phyloP scores from a whole-genome alignment of 805 yeast species.

The Wickerhamiella dianesei region DNA sequence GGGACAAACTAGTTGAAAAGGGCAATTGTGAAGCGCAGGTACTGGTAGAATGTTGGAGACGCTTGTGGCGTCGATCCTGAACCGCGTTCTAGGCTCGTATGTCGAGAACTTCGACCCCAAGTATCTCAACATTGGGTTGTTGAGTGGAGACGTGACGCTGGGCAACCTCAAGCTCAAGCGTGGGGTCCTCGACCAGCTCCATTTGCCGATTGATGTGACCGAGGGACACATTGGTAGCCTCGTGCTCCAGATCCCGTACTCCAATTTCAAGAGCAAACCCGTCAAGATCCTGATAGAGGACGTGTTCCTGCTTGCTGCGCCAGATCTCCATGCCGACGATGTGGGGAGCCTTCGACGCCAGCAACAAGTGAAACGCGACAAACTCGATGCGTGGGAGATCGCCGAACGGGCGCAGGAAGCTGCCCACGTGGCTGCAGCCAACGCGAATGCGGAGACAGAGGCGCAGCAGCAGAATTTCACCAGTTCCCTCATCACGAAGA shows the following conservation, averaged over 20 bases:
- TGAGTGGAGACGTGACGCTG: conserved; percentile 93
- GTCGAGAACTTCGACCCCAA: conserved; percentile 93
- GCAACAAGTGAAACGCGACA: conserved; percentile 51
- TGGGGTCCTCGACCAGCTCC: conserved; percentile 76
- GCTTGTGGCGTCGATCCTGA: conserved; percentile 32
- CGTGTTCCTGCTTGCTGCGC: conserved; percentile 69
- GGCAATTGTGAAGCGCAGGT: neutral
- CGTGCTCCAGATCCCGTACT: conserved; percentile 91
- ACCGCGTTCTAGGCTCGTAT: conserved; percentile 35
- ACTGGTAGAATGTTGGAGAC: conserved; percentile 28
- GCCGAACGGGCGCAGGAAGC: conserved; percentile 14
- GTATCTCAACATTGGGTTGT: conserved; percentile 87
- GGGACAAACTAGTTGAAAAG: too few relatives aligned
- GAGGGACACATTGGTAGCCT: conserved; percentile 85
- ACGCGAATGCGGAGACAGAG: conserved; percentile 20
- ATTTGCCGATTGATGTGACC: conserved; percentile 73
- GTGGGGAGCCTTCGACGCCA: conserved; percentile 46
- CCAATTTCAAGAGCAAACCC: conserved; percentile 82
- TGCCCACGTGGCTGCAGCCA: conserved; percentile 27
- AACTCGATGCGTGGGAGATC: conserved; percentile 50
- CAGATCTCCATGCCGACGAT: conserved; percentile 51
- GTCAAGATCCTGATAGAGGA: conserved; percentile 80
- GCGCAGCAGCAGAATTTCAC: conserved; percentile 61
- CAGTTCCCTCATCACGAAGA: conserved; percentile 74
- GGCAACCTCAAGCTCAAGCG: conserved; percentile 64